Evolutionary conservation across 1,284 basidiomycete species (phyloP).

Genomic region (Apiotrichum montevideense): DNA sequence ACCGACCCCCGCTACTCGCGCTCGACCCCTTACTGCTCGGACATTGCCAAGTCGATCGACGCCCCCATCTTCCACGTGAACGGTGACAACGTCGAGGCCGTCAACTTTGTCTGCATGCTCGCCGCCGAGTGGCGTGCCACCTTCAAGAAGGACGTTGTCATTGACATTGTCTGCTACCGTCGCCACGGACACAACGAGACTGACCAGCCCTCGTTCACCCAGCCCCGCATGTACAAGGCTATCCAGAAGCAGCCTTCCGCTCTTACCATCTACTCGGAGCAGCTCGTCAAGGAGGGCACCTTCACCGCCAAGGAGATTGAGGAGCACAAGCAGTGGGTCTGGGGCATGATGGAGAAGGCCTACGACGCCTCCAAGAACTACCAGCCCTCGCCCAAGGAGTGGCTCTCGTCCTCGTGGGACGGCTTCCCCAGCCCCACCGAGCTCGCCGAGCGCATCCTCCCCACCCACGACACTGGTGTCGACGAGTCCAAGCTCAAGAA

Average conservation of each 20-base stretch:
- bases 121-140: conserved; percentile 97
- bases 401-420: conserved; percentile 96
- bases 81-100: conserved; percentile 96
- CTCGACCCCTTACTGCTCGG: conserved; percentile 97
- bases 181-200: conserved; percentile 99
- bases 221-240: conserved; percentile 97
- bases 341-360: conserved; percentile 96
- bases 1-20: conserved; percentile 96
- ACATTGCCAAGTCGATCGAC: conserved; percentile 98
- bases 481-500: conserved; percentile 71
- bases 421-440: conserved; percentile 97
- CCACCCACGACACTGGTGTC: conserved; percentile 79
- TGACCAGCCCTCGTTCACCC: conserved; percentile 97
- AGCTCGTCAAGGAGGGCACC: conserved; percentile 82
- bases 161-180: conserved; percentile 98
- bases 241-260: conserved; percentile 92
- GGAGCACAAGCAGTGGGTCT: conserved; percentile 99
- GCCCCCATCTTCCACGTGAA: conserved; percentile 99
- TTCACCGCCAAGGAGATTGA: conserved; percentile 96
- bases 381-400: conserved; percentile 85
- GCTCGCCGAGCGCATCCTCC: conserved; percentile 84
- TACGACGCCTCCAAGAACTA: conserved; percentile 88
- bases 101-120: conserved; percentile 95
- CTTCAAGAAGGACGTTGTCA: conserved; percentile 98
- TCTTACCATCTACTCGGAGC: conserved; percentile 84